phyloP scores from a whole-genome alignment of 768 basidiomycete species.

The Mycena epipterygia region DNA sequence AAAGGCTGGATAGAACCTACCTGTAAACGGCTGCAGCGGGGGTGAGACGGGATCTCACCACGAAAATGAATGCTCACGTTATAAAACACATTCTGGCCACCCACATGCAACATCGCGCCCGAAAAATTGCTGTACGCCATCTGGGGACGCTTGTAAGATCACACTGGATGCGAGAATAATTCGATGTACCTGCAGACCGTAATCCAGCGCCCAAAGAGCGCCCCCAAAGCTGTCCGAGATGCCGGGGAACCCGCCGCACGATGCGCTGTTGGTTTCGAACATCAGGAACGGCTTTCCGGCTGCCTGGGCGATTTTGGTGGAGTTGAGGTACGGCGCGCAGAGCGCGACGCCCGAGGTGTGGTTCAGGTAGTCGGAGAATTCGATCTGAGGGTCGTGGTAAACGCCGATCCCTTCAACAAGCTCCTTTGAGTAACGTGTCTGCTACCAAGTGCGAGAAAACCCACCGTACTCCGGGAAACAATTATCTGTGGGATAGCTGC shows the following conservation, averaged over 20 bases:
- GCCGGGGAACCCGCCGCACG: slow-evolving; percentile 78
- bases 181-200: slow-evolving; percentile 56
- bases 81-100: slow-evolving; percentile 78
- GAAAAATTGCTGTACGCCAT: slow-evolving; percentile 72
- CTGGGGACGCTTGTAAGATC: slow-evolving; percentile 44
- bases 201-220: slow-evolving; percentile 76
- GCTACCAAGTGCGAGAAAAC: not conserved
- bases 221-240: slow-evolving; percentile 74
- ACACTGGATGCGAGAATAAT: not conserved
- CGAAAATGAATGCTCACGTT: slow-evolving; percentile 60
- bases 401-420: slow-evolving; percentile 48
- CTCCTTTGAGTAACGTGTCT: not conserved
- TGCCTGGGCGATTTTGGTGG: slow-evolving; percentile 59
- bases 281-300: slow-evolving; percentile 68
- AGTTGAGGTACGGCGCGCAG: slow-evolving; percentile 65
- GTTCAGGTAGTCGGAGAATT: slow-evolving; percentile 69
- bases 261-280: slow-evolving; percentile 81
- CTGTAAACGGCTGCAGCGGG: slow-evolving; percentile 57
- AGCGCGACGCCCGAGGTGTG: slow-evolving; percentile 68
- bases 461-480: slow-evolving; percentile 62
- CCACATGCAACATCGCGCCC: slow-evolving; percentile 68
- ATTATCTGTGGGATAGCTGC: slow-evolving; percentile 70
- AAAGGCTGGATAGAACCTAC: slow-evolving; percentile 51
- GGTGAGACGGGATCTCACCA: not conserved
- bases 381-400: slow-evolving; percentile 56